phyloP scores from a whole-genome alignment of 106 monocot species.

The Apostasia shenzhenica region DNA sequence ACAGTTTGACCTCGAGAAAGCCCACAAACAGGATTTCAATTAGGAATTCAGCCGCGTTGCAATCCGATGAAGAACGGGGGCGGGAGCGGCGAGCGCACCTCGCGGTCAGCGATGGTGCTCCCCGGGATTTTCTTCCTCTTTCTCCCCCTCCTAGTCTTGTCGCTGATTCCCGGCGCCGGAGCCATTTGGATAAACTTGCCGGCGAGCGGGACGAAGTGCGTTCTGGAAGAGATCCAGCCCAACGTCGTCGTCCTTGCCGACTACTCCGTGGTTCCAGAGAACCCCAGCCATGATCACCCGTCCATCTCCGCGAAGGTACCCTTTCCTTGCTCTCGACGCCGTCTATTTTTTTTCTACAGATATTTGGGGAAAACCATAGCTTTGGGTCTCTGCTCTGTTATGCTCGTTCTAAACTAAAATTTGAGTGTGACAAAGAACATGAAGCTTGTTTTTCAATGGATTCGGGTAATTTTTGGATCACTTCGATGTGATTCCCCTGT shows the following conservation, averaged over 20 bases:
- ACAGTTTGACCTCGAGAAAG: too few species aligned
- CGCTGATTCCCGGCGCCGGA: constrained; percentile 6
- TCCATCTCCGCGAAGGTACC: constrained; percentile 9
- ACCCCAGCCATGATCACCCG: not conserved
- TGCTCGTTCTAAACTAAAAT: too few species aligned
- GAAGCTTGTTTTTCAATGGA: too few species aligned
- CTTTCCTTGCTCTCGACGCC: not conserved
- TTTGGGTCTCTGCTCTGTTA: too few species aligned
- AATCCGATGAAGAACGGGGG: too few species aligned
- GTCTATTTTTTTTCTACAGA: not conserved
- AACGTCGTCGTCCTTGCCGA: constrained; percentile 56
- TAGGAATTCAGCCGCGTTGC: too few species aligned
- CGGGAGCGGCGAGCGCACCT: not conserved
- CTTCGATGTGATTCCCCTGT: too few species aligned
- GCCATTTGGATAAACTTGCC: constrained; percentile 53
- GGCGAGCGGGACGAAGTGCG: constrained; percentile 45
- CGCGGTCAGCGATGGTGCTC: not conserved
- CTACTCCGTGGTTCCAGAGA: constrained; percentile 32
- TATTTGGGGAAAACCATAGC: too few species aligned
- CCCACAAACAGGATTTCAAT: too few species aligned
- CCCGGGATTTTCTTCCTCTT: not conserved
- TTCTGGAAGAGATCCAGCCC: constrained; percentile 65
- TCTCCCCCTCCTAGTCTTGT: not conserved
- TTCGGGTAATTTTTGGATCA: too few species aligned
- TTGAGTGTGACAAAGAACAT: too few species aligned